Conservation (phyloP, 495 filamentous ascomycete species). For the Penicillium bovifimosum region DNA sequence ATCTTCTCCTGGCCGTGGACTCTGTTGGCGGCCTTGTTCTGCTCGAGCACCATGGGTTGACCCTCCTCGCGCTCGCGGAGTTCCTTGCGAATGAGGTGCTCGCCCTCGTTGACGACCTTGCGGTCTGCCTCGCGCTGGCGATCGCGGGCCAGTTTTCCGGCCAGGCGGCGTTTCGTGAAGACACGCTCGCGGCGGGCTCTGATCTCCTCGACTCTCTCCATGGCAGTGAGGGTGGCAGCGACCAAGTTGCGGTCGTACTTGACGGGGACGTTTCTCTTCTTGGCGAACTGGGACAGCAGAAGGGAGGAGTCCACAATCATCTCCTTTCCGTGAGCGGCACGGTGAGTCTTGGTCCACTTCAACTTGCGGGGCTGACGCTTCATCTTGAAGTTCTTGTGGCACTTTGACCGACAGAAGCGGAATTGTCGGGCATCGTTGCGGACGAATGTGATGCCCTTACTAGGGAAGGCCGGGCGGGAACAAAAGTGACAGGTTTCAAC, state of each 20-base stretch:
- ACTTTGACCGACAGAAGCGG: conserved; percentile 77
- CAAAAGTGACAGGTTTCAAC: conserved; percentile 93
- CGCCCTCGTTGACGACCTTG: conserved; percentile 85
- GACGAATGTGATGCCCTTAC: conserved; percentile 84
- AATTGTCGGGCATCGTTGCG: conserved; percentile 69
- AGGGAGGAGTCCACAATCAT: conserved; percentile 94
- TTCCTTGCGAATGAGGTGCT: conserved; percentile 64
- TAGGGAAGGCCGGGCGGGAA: conserved; percentile 76
- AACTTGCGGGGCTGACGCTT: conserved; percentile 82
- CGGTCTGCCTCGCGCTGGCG: conserved; percentile 61
- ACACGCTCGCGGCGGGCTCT: conserved; percentile 72
- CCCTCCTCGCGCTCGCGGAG: conserved; percentile 42
- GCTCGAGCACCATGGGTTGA: conserved; percentile 35
- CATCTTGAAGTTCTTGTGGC: conserved; percentile 99
- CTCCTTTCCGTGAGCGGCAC: conserved; percentile 76
- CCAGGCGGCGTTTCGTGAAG: conserved; percentile 90
- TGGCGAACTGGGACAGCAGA: conserved; percentile 82
- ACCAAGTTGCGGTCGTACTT: conserved; percentile 92
- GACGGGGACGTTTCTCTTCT: conserved; percentile 87
- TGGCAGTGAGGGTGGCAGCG: conserved; percentile 79
- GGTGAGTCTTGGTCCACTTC: conserved; percentile 76
- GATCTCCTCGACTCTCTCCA: conserved; percentile 88
- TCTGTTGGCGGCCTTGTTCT: conserved; percentile 32
- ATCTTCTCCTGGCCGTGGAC: conserved; percentile 50
- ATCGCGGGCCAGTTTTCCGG: conserved; percentile 78